Conservation (phyloP, 345 rosid species). For the Psidium guajava region DNA sequence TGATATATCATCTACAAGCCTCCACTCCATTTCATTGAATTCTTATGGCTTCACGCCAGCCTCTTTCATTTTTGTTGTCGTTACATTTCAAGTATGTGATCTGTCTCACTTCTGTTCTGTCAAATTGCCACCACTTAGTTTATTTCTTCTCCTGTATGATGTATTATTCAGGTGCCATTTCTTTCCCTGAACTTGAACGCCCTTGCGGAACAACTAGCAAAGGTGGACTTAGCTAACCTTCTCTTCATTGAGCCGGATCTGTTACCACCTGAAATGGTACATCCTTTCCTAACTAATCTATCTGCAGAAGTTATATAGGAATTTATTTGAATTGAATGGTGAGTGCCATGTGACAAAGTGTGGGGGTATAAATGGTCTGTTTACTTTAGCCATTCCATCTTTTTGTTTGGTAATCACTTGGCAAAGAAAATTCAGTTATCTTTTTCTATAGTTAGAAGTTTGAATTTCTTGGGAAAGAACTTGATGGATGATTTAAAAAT, state of each 20-base stretch:
- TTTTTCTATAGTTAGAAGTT: not conserved
- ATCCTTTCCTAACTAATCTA: not conserved
- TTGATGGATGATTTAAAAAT: not conserved
- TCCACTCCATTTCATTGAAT: not conserved
- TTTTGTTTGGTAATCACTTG: not conserved
- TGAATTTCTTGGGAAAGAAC: not conserved
- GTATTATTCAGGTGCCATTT: slow-evolving; percentile 31
- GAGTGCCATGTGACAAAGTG: not conserved
- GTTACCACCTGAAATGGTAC: slow-evolving; percentile 56
- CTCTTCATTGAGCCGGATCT: slow-evolving; percentile 72
- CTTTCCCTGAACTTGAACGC: slow-evolving; percentile 61
- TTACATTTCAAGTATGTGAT: not conserved
- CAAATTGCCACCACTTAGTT: not conserved
- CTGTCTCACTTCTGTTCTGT: not conserved
- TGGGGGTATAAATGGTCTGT: not conserved
- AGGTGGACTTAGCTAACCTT: slow-evolving; percentile 49
- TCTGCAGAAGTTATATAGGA: not conserved
- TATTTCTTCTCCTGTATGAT: not conserved
- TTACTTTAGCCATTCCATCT: not conserved
- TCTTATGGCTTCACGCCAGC: not conserved
- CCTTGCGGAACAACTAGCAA: slow-evolving; percentile 50
- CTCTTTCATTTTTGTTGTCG: not conserved
- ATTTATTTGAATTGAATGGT: not conserved
- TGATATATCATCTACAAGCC: not conserved
- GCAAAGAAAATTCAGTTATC: not conserved